Evolutionary conservation across 495 filamentous ascomycete genomes (phyloP).

Genomic region (Xylaria flabelliformis): DNA sequence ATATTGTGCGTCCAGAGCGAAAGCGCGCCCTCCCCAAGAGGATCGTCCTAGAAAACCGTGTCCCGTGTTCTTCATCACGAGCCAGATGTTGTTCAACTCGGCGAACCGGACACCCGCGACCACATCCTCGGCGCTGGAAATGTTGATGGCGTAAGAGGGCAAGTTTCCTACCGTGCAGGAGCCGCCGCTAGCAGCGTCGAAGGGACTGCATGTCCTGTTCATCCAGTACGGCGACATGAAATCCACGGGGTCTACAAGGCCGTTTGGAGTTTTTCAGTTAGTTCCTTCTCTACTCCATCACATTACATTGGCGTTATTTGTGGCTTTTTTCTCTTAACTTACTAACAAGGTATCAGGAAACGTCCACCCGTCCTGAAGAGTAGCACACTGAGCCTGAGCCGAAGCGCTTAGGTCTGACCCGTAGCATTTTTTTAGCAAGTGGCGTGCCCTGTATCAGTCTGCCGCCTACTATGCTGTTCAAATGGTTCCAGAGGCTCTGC

Average conservation of each 20-base stretch:
- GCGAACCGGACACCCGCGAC: constrained; percentile 53
- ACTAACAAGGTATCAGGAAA: neutral
- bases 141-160: constrained; percentile 59
- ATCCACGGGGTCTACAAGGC: constrained; percentile 24
- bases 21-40: constrained; percentile 57
- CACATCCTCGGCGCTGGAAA: constrained; percentile 41
- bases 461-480: neutral
- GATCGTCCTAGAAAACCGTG: constrained; percentile 50
- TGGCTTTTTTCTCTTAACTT: no score
- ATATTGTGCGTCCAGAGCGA: constrained; percentile 65
- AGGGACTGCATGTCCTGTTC: constrained; percentile 63
- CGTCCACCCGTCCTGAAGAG: neutral
- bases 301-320: no score
- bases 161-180: constrained; percentile 61
- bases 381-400: neutral
- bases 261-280: neutral
- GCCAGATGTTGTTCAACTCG: constrained; percentile 41
- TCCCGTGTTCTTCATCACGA: constrained; percentile 49
- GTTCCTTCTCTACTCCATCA: no score
- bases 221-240: constrained; percentile 55
- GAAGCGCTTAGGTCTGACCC: neutral
- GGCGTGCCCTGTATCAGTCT: neutral
- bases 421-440: neutral
- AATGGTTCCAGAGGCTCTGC: neutral
- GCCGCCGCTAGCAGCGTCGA: constrained; percentile 39